Conservation (phyloP, 768 basidiomycete species). For the Leccinum sublutescens region DNA sequence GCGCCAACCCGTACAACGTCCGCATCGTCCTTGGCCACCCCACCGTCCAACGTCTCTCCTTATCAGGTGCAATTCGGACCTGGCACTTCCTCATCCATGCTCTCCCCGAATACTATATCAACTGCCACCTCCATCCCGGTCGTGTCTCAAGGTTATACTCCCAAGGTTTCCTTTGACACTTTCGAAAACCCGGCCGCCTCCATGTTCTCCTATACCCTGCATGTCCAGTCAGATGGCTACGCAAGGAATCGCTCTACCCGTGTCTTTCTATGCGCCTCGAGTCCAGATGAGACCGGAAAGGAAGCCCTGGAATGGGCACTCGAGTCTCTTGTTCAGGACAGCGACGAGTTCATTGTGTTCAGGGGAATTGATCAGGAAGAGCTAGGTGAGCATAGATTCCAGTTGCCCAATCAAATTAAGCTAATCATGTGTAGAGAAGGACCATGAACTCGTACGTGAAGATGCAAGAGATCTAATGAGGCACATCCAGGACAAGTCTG, state of each 20-base stretch:
- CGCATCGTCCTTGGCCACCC: conserved; percentile 14
- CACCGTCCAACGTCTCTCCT: conserved; percentile 23
- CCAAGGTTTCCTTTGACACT: conserved; percentile 77
- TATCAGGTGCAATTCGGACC: conserved; percentile 15
- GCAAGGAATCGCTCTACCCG: conserved; percentile 71
- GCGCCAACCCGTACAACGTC: conserved; percentile 17
- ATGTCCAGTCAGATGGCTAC: conserved; percentile 83
- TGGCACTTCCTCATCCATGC: conserved; percentile 13
- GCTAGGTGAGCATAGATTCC: conserved; percentile 48
- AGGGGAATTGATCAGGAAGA: conserved; percentile 88
- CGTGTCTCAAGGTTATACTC: conserved; percentile 35
- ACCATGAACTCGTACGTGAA: conserved; percentile 73
- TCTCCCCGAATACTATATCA: conserved; percentile 19
- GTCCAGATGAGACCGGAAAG: conserved; percentile 81
- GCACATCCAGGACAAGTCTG: conserved; percentile 75
- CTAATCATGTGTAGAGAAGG: conserved; percentile 51
- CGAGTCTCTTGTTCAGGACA: conserved; percentile 78
- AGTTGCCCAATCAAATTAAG: background rate
- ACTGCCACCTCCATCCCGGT: conserved; percentile 11
- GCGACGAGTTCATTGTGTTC: conserved; percentile 91
- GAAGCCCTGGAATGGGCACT: conserved; percentile 94
- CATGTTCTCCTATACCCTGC: conserved; percentile 88
- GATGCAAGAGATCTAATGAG: conserved; percentile 84
- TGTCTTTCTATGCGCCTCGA: conserved; percentile 87
- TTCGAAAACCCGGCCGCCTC: conserved; percentile 77